phyloP scores from a whole-genome alignment of 441 rosid genomes.

The Rhodomyrtus psidioides region DNA sequence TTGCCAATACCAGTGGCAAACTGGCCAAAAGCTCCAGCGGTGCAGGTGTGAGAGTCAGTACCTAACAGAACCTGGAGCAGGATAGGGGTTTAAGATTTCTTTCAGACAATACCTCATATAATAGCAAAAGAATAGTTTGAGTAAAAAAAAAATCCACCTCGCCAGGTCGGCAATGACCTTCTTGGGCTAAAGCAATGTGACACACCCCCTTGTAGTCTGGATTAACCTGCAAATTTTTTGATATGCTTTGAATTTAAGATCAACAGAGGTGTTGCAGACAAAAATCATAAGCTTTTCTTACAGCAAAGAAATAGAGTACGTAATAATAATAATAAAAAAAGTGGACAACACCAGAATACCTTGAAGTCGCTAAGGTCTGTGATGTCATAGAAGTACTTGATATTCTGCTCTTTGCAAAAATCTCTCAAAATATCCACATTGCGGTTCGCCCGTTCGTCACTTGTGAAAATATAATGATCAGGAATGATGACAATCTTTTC shows the following conservation, averaged over 20 bases:
- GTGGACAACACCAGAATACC: slow-evolving; percentile 27
- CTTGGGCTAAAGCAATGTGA: slow-evolving; percentile 97
- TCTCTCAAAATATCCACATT: slow-evolving; percentile 95
- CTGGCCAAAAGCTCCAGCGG: slow-evolving; percentile 97
- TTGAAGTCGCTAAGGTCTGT: slow-evolving; percentile 75
- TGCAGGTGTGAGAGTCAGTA: slow-evolving; percentile 95
- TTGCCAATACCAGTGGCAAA: slow-evolving; percentile 99
- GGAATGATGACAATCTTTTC: slow-evolving; percentile 93
- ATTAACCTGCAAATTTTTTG: slow-evolving; percentile 55
- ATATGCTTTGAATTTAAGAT: background rate
- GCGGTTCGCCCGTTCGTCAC: slow-evolving; percentile 92
- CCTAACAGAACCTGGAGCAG: slow-evolving; percentile 77
- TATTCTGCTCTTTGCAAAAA: slow-evolving; percentile 76
- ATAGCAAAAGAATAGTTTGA: background rate
- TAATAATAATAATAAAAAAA: background rate
- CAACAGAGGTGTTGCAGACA: background rate
- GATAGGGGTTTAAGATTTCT: background rate
- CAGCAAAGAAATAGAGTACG: background rate
- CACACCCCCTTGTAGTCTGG: slow-evolving; percentile 99
- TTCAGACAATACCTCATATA: background rate
- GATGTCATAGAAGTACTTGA: slow-evolving; percentile 94
- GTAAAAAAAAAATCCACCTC: slow-evolving; percentile 43
- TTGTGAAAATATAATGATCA: slow-evolving; percentile 95
- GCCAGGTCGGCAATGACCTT: slow-evolving; percentile 99
- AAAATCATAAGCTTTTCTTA: background rate